phyloP scores from a whole-genome alignment of 2,329 filamentous ascomycete genomes.

The Lecanosticta acicola region DNA sequence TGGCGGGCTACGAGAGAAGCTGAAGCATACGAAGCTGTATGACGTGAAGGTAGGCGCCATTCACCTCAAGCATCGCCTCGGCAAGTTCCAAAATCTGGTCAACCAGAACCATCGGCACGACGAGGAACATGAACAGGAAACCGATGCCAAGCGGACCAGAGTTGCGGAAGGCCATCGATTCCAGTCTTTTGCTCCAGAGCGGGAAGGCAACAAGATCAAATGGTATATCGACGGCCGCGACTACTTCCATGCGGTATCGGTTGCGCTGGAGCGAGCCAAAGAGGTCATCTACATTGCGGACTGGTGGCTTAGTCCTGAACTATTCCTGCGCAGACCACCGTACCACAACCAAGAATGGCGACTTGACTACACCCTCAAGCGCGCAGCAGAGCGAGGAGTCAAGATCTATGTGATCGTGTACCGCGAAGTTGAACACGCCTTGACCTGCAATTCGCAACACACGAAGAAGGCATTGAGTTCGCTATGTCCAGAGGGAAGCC shows the following conservation, averaged over 20 bases:
- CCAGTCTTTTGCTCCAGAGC: conserved; percentile 83
- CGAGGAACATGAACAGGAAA: conserved; percentile 79
- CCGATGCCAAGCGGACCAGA: conserved; percentile 70
- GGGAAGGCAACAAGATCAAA: conserved; percentile 74
- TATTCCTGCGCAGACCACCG: conserved; percentile 80
- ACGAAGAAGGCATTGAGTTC: conserved; percentile 79
- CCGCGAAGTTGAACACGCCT: conserved; percentile 59
- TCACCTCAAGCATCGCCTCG: conserved; percentile 57
- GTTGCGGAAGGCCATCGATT: conserved; percentile 74
- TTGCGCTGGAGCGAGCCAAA: conserved; percentile 80
- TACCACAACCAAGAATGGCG: conserved; percentile 78
- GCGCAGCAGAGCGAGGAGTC: conserved; percentile 83
- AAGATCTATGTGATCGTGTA: conserved; percentile 94
- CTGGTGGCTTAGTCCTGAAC: conserved; percentile 91
- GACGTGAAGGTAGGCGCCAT: conserved; percentile 39
- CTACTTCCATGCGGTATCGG: conserved; percentile 90
- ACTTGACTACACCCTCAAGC: conserved; percentile 79
- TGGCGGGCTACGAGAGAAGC: conserved; percentile 14
- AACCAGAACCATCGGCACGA: conserved; percentile 90
- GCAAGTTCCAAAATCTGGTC: conserved; percentile 63
- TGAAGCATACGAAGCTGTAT: conserved; percentile 21
- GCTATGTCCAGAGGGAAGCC: conserved; percentile 74
- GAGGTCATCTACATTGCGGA: conserved; percentile 95
- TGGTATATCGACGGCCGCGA: conserved; percentile 96
- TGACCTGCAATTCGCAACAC: conserved; percentile 89